A percentile compares a stretch with the other conserved stretches of the same genome.
phyloP scores from a whole-genome alignment of 2,329 filamentous ascomycete genomes.

The Coniochaeta hoffmannii region DNA sequence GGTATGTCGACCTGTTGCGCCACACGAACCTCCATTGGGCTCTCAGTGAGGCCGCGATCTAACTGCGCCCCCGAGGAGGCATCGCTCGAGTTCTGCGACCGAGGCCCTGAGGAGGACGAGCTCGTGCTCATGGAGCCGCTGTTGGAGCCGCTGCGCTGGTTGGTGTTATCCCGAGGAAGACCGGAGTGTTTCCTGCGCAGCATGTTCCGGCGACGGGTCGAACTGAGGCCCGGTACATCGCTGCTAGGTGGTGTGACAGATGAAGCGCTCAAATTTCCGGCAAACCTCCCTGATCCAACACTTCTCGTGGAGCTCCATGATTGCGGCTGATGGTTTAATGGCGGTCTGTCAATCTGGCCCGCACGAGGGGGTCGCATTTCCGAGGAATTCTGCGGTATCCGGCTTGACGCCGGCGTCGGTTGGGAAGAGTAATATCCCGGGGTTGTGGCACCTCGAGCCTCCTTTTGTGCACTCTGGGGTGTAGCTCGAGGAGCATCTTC shows the following conservation, averaged over 20 bases:
- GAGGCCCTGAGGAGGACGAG: constrained; percentile 35
- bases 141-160: constrained; percentile 24
- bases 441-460: constrained; percentile 8
- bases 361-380: constrained; percentile 20
- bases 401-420: constrained; percentile 21
- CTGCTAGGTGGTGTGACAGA: constrained; percentile 23
- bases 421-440: constrained; percentile 12
- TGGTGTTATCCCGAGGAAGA: constrained; percentile 29
- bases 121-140: constrained; percentile 28
- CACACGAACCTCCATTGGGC: constrained; percentile 34
- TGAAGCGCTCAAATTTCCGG: constrained; percentile 21
- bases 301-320: constrained; percentile 31
- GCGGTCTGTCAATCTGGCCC: constrained; percentile 22
- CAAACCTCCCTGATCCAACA: constrained; percentile 22
- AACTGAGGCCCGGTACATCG: constrained; percentile 20
- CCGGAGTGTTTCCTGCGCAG: constrained; percentile 44
- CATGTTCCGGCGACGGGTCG: constrained; percentile 31
- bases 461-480: constrained; percentile 9
- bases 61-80: constrained; percentile 24
- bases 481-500: constrained; percentile 5
- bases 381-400: constrained; percentile 27
- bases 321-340: constrained; percentile 33
- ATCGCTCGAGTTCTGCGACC: constrained; percentile 28
- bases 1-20: constrained; percentile 34
- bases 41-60: constrained; percentile 34